Conservation (phyloP, 768 basidiomycete genomes). For the Gyrodon lividus region DNA sequence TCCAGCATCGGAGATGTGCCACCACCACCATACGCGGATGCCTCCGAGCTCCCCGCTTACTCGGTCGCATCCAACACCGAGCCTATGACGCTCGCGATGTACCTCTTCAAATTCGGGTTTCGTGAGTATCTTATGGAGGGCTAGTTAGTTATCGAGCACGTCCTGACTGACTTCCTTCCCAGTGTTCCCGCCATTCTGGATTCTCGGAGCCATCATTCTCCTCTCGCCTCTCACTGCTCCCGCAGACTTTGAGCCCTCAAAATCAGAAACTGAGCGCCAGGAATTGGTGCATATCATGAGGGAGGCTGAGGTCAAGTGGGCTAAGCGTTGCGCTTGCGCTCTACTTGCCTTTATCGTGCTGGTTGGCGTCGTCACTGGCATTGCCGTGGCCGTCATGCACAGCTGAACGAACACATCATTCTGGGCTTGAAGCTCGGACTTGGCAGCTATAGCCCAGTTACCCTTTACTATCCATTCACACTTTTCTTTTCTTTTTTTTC, state of each 20-base stretch:
- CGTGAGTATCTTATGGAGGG: slow-evolving; percentile 32
- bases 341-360: slow-evolving; percentile 2
- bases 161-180: background rate
- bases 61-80: slow-evolving; percentile 27
- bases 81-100: slow-evolving; percentile 44
- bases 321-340: slow-evolving; percentile 30
- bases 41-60: slow-evolving; percentile 35
- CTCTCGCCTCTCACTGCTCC: slow-evolving; percentile 41
- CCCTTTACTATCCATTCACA: background rate
- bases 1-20: slow-evolving; percentile 13
- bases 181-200: slow-evolving; percentile 54
- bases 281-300: slow-evolving; percentile 34
- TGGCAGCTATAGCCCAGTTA: background rate
- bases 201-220: slow-evolving; percentile 41
- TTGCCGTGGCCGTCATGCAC: background rate
- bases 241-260: slow-evolving; percentile 25
- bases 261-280: slow-evolving; percentile 36
- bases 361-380: background rate
- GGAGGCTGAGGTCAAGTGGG: slow-evolving; percentile 42
- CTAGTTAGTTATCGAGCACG: background rate
- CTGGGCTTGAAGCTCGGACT: background rate
- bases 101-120: slow-evolving; percentile 51
- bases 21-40: slow-evolving; percentile 33
- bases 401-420: background rate
- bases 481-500: background rate